Percentiles rank a stretch among this genome's conserved stretches.
Conservation (phyloP, 352 stramenopile species). For the Phytophthora cactorum region DNA sequence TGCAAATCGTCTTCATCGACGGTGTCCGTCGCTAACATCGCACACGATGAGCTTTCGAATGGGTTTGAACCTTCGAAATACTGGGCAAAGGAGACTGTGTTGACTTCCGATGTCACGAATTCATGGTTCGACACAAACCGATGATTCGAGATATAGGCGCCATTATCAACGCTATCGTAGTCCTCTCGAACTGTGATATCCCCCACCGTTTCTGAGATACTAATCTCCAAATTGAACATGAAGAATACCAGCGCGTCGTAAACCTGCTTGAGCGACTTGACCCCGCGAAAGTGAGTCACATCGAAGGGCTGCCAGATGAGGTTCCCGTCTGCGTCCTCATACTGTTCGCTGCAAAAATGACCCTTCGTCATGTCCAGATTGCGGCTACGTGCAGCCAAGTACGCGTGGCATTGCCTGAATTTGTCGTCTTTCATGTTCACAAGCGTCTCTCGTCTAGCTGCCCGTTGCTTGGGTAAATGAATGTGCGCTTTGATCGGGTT, state of each 20-base stretch:
- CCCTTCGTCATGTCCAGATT: background rate
- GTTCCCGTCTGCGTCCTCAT: conserved; percentile 25
- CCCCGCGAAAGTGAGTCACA: conserved; percentile 42
- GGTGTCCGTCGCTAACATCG: conserved; percentile 33
- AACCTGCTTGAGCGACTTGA: conserved; percentile 43
- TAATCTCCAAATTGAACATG: conserved; percentile 55
- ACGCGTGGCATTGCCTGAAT: conserved; percentile 6
- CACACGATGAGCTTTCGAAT: conserved; percentile 13
- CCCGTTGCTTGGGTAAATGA: conserved; percentile 24
- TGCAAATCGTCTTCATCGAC: conserved; percentile 48
- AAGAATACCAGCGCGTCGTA: conserved; percentile 46
- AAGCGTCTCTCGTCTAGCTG: conserved; percentile 29
- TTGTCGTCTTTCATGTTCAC: conserved; percentile 36
- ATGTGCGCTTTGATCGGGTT: conserved; percentile 7
- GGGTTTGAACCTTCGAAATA: conserved; percentile 27
- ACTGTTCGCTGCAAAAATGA: conserved; percentile 18
- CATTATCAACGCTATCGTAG: conserved; percentile 30
- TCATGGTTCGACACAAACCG: conserved; percentile 40
- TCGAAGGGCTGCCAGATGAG: conserved; percentile 35
- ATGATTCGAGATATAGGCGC: conserved; percentile 38
- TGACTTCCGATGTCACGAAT: conserved; percentile 4
- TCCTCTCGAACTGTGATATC: conserved; percentile 50
- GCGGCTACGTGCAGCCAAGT: background rate
- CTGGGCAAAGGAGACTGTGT: conserved; percentile 8
- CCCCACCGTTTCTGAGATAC: conserved; percentile 45